Base-by-base conservation (phyloP, 306 rosid genomes). In the Cucumis cinereus region DNA sequence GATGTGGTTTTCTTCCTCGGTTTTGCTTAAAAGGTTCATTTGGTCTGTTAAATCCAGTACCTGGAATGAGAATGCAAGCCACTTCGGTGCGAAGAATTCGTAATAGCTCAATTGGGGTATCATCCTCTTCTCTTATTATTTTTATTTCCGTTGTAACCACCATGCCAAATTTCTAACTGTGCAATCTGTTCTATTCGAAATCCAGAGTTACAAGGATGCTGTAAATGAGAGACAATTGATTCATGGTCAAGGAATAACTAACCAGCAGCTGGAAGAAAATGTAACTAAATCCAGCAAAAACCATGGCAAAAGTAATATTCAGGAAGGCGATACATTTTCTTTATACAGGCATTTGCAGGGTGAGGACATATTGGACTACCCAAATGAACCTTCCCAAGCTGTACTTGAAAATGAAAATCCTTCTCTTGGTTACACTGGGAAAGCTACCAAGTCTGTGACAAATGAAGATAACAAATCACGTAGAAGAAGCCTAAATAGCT, bases 1-100 rank as follows among this genome's bases (percentile, higher is more conserved):
- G 82, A 71, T 87, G 90, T 69, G 88, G 89, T 50, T 86, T 89
- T 76, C 79, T 90, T 77, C 88, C 93, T 79, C 82, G 82, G 79
- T 86, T 89, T 61, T 81, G 74, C 69, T 64, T 86, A 33, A 84
- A 71, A 40, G 56, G 11, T 77, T 82, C 77, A 10, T 26, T 79
- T 20, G 78, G 85, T 78, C 89, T 81, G 73, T 36, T 84, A 82
- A 85, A 87, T 82, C 88, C 87, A 78, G 80, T 86, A 20, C 82
- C 89, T 6, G 93, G 90, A 61, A 77, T 82, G 82, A 90, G 77
- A 82, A 82, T 77, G 83, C 87, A 64, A 73, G 79, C 73, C 15
- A 86, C 79, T 63, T 81, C 88, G 2, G 83, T 81, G 60, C 73
- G 81, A 57, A 77, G 81, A 82, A 68, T 83, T 80, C 85, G 36